Conservation (phyloP, 2,329 filamentous ascomycete species). For the Ophiostoma quercus region DNA sequence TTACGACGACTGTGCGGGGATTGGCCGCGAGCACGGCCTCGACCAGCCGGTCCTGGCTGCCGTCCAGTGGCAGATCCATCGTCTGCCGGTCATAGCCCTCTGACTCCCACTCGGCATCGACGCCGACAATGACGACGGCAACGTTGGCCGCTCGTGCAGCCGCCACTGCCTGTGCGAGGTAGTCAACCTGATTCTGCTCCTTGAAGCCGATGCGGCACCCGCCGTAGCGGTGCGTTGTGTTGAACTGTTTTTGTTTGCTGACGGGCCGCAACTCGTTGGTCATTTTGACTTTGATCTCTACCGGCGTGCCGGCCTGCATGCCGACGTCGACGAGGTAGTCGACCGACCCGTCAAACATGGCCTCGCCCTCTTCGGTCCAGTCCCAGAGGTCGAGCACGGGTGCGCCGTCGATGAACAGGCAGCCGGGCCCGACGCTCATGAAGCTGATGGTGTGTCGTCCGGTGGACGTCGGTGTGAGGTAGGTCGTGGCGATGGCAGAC, state of each 20-base stretch:
- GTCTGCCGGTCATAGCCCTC: slow-evolving; percentile 64
- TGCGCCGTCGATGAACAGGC: slow-evolving; percentile 54
- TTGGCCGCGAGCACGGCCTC: background rate
- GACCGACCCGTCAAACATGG: slow-evolving; percentile 64
- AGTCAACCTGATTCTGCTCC: slow-evolving; percentile 57
- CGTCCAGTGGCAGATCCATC: slow-evolving; percentile 54
- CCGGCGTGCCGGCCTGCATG: slow-evolving; percentile 56
- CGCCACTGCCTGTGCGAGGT: slow-evolving; percentile 48
- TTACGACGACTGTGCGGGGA: slow-evolving; percentile 51
- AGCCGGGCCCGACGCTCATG: slow-evolving; percentile 61
- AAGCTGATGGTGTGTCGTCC: slow-evolving; percentile 63
- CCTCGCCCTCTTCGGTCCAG: slow-evolving; percentile 64
- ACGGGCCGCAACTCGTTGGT: slow-evolving; percentile 61
- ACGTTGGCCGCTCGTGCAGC: slow-evolving; percentile 54
- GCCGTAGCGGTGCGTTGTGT: slow-evolving; percentile 60
- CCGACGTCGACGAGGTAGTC: slow-evolving; percentile 58
- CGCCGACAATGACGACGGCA: slow-evolving; percentile 62
- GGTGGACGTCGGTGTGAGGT: slow-evolving; percentile 52
- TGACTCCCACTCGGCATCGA: slow-evolving; percentile 71
- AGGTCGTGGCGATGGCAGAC: slow-evolving; percentile 45
- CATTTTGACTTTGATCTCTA: slow-evolving; percentile 35
- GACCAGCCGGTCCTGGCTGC: slow-evolving; percentile 54
- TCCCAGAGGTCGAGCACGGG: slow-evolving; percentile 61
- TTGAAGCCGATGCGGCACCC: slow-evolving; percentile 68
- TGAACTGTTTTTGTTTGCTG: slow-evolving; percentile 53